A percentile compares a stretch with the other conserved stretches of the same genome.
Evolutionary conservation across 2,329 filamentous ascomycete species (phyloP).

Genomic region (Thermothelomyces thermophilus): DNA sequence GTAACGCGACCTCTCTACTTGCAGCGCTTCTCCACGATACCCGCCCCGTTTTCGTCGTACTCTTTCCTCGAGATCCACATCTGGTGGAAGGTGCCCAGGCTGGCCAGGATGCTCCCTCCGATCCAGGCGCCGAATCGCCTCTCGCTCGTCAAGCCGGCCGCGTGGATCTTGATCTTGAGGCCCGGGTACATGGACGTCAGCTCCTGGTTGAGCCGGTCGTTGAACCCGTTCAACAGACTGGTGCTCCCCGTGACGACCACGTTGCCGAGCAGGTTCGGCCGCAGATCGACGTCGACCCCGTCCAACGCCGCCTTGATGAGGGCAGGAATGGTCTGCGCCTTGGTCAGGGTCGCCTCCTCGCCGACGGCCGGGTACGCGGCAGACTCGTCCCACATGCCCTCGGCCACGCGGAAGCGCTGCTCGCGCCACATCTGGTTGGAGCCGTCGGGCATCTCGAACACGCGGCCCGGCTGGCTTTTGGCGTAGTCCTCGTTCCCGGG

Average conservation of each 20-base stretch:
- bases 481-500: constrained; percentile 71
- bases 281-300: constrained; percentile 81
- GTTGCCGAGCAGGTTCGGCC: constrained; percentile 75
- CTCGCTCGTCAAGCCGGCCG: constrained; percentile 79
- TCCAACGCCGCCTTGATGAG: constrained; percentile 72
- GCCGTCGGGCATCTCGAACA: constrained; percentile 96
- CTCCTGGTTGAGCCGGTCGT: constrained; percentile 81
- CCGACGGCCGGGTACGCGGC: constrained; percentile 52
- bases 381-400: constrained; percentile 85
- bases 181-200: constrained; percentile 75
- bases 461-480: constrained; percentile 66
- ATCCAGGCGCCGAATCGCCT: constrained; percentile 92
- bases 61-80: constrained; percentile 99
- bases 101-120: constrained; percentile 90
- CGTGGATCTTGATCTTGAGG: constrained; percentile 79
- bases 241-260: constrained; percentile 89
- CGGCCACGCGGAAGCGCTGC: constrained; percentile 78
- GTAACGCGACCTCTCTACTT: constrained; percentile 47
- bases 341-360: constrained; percentile 46
- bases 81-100: constrained; percentile 95
- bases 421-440: constrained; percentile 91
- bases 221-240: constrained; percentile 84
- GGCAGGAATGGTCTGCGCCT: constrained; percentile 74
- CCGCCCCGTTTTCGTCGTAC: constrained; percentile 88
- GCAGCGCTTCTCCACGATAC: constrained; percentile 93